A percentile compares a stretch with the other conserved stretches of the same genome.
phyloP scores from a whole-genome alignment of 1,284 basidiomycete genomes.

The Termitomyces sp. region DNA sequence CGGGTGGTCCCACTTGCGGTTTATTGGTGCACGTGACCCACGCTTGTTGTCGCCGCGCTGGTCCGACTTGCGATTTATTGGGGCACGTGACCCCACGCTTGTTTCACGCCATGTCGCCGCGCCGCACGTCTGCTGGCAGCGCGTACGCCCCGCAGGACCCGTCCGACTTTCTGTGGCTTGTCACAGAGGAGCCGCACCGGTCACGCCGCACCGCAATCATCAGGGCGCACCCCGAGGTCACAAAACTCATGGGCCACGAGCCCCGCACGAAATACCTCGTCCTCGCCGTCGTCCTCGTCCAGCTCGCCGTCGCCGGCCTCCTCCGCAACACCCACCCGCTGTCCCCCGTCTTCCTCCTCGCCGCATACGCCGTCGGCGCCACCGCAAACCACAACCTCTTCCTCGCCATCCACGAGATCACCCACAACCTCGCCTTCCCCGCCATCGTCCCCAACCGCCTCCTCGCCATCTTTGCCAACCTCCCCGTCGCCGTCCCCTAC shows the following conservation, averaged over 20 bases:
- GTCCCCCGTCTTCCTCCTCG: slow-evolving; percentile 69
- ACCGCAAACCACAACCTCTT: slow-evolving; percentile 98
- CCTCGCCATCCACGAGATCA: slow-evolving; percentile 97
- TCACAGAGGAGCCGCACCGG: slow-evolving; percentile 97
- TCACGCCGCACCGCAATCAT: slow-evolving; percentile 85
- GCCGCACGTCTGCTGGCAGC: slow-evolving; percentile 50
- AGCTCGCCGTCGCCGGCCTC: slow-evolving; percentile 62
- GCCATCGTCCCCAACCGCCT: slow-evolving; percentile 81
- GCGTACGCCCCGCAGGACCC: slow-evolving; percentile 60
- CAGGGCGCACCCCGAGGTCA: slow-evolving; percentile 94
- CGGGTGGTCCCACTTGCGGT: no score
- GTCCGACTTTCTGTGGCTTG: slow-evolving; percentile 87
- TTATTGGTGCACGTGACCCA: no score
- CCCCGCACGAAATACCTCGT: slow-evolving; percentile 88
- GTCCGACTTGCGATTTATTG: no score
- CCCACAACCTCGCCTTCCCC: slow-evolving; percentile 94
- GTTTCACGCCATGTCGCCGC: no score
- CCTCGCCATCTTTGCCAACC: slow-evolving; percentile 86
- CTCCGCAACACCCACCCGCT: slow-evolving; percentile 66
- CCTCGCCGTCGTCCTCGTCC: slow-evolving; percentile 71
- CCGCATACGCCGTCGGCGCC: slow-evolving; percentile 86
- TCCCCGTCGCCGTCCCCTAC: slow-evolving; percentile 93
- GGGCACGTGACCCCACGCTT: no score
- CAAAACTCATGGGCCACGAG: slow-evolving; percentile 93
- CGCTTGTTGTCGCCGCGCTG: no score